Percentiles rank a stretch among this genome's conserved stretches.
Conservation (phyloP, 2,329 filamentous ascomycete genomes). For the Massarina eburnea region DNA sequence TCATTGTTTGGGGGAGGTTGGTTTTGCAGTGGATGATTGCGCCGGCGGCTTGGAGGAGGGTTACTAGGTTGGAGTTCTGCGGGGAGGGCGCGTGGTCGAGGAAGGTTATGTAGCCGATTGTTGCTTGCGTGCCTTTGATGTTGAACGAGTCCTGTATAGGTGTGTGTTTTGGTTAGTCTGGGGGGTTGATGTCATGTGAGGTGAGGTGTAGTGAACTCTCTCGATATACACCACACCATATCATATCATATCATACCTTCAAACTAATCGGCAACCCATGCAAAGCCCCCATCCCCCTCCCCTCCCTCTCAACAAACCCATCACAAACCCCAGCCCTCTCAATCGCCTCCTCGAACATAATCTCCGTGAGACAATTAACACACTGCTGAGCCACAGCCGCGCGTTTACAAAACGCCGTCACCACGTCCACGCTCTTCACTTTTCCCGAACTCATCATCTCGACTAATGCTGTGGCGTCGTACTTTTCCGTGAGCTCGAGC, state of each 20-base stretch:
- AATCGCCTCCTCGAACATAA: slow-evolving; percentile 45
- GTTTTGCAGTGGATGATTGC: slow-evolving; percentile 58
- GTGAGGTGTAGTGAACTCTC: no score
- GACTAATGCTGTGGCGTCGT: slow-evolving; percentile 38
- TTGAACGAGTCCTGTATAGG: slow-evolving; percentile 61
- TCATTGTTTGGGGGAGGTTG: slow-evolving; percentile 55
- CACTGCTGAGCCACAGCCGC: slow-evolving; percentile 61
- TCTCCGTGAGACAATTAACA: slow-evolving; percentile 50
- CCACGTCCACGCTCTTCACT: slow-evolving; percentile 46
- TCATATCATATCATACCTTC: slow-evolving; percentile 42
- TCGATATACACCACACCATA: not conserved
- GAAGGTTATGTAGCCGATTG: slow-evolving; percentile 59
- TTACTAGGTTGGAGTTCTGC: slow-evolving; percentile 39
- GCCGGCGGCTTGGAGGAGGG: slow-evolving; percentile 43
- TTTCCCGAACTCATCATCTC: slow-evolving; percentile 24
- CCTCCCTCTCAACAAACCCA: slow-evolving; percentile 37
- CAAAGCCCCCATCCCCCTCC: slow-evolving; percentile 51
- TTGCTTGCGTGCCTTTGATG: slow-evolving; percentile 59
- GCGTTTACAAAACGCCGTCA: slow-evolving; percentile 56
- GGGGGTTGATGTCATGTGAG: no score
- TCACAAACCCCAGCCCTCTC: slow-evolving; percentile 43
- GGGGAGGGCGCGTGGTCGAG: slow-evolving; percentile 33
- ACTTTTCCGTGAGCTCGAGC: slow-evolving; percentile 36
- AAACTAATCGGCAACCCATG: slow-evolving; percentile 59
- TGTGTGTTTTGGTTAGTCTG: not conserved